Evolutionary conservation across 140 eudicot genomes (phyloP).

Genomic region (Stevia rebaudiana): DNA sequence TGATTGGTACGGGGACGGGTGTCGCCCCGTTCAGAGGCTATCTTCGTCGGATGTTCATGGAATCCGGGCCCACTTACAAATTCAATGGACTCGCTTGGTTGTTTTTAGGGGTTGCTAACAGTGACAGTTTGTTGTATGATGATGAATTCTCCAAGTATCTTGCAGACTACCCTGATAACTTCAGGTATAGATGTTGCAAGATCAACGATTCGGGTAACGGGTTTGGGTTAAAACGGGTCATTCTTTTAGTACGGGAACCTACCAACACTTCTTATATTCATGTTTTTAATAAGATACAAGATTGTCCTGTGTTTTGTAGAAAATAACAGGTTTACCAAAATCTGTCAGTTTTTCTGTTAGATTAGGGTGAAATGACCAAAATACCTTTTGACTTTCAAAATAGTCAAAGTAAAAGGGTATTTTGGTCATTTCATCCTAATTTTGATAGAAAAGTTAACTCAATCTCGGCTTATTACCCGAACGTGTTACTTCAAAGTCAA

Average conservation of each 20-base stretch:
- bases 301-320: too few relatives aligned
- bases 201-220: background rate
- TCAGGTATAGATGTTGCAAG: slow-evolving; percentile 35
- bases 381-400: too few relatives aligned
- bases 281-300: background rate
- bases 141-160: slow-evolving; percentile 80
- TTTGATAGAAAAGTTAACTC: background rate
- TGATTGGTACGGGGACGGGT: slow-evolving; percentile 96
- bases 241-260: background rate
- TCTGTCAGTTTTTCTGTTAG: too few relatives aligned
- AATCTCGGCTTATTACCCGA: too few relatives aligned
- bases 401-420: too few relatives aligned
- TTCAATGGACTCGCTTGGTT: slow-evolving; percentile 90
- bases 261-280: background rate
- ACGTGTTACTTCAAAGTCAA: too few relatives aligned
- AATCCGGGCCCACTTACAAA: slow-evolving; percentile 63
- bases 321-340: too few relatives aligned
- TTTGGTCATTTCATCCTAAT: too few relatives aligned
- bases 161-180: slow-evolving; percentile 60
- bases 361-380: too few relatives aligned
- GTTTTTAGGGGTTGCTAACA: slow-evolving; percentile 91
- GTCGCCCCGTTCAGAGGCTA: slow-evolving; percentile 94
- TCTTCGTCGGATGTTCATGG: slow-evolving; percentile 99
- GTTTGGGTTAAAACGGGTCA: background rate
- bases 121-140: slow-evolving; percentile 81